A percentile compares a stretch with the other conserved stretches of the same genome.
phyloP scores from a whole-genome alignment of 176 grass and related monocot species.

The Cenchrus fungigraminus region DNA sequence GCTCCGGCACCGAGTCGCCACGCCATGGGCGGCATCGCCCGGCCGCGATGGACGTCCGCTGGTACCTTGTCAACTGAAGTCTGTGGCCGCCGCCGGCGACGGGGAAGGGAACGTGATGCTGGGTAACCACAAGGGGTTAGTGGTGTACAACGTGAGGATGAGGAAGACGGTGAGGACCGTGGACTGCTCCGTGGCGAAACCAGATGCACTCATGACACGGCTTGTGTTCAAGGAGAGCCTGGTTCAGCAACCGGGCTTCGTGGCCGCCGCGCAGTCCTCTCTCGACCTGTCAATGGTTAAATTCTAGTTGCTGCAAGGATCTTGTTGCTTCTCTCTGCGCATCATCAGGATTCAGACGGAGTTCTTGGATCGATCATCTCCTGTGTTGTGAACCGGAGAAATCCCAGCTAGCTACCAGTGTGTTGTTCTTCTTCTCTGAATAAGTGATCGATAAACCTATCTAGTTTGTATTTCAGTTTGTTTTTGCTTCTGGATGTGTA shows the following conservation, averaged over 20 bases:
- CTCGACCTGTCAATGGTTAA: neutral
- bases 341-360: no score
- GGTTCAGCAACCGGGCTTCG: neutral
- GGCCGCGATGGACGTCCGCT: no score
- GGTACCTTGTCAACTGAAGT: neutral
- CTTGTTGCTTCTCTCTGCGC: no score
- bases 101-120: neutral
- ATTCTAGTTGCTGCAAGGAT: no score
- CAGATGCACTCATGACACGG: neutral
- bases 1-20: neutral
- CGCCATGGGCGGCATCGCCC: neutral
- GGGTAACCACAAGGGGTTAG: neutral
- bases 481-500: no score
- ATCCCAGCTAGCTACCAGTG: no score
- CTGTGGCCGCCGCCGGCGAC: neutral
- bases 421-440: no score
- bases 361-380: no score
- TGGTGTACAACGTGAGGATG: neutral
- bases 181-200: neutral
- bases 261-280: no score
- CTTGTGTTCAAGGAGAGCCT: slow-evolving; percentile 16
- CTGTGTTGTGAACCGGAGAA: no score
- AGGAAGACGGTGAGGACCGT: neutral
- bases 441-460: no score
- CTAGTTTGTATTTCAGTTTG: no score